Base-by-base conservation (phyloP, 345 rosid species). In the Toxicodendron radicans region DNA sequence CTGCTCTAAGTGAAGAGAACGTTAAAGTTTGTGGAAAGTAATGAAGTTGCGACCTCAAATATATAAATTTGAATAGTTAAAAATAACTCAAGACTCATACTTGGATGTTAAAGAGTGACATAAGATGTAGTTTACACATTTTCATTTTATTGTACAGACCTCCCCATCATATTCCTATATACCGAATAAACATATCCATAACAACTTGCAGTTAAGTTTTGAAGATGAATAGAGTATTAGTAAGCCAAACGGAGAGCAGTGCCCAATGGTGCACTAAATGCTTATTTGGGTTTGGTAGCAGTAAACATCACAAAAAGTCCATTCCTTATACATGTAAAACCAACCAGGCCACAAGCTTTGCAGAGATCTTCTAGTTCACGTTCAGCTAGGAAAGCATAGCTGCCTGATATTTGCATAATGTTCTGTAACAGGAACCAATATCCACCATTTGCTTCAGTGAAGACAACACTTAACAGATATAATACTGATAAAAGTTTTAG, bases 361-460 rank as follows among this genome's bases (percentile, higher is more conserved):
- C 95, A 92, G 75, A 95, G 75, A 75, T 90, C 99, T 87, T 86
- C 92, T 20, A 95, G 83, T 80, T 95, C 97, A 17, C 81, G 68
- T 82, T 95, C 97, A 45, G 80, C 76, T n/a, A 80, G 71, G 84
- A 87, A 89, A 20, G 79, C 3, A 38, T 85, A 85, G 75, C 68
- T 27, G 62, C 99, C 92, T 18, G 91, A 78, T 65, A 83, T 60
- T 80, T 81, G 86, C 78, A 80, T 65, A 0, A 83, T 2, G 65
- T 67, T 87, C 99, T 92, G 66, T 48, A 81, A 41, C 12, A 70
- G 66, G 9, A 32, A 79, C 32, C 16, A 72, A 62, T 48, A 41
- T 18, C 1, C 67, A 46, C 18, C 52, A 73, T 38, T 49, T 60
- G 45, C 64, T 33, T 4, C 20, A 11, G 64, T 7, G 45, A 27